phyloP scores from a whole-genome alignment of 768 basidiomycete genomes.

The Kockovaella imperatae region DNA sequence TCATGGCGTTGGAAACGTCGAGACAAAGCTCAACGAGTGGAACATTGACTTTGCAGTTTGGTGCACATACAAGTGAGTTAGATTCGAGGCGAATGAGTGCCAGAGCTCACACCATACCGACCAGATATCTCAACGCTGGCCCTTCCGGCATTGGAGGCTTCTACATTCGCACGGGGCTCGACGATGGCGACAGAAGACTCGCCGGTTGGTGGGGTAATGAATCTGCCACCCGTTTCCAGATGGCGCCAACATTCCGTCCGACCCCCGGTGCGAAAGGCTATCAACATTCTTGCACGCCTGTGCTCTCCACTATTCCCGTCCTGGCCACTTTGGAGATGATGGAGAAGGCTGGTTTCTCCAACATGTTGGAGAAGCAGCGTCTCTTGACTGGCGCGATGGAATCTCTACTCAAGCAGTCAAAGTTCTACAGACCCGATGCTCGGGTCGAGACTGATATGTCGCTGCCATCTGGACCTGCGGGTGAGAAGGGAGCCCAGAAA shows the following conservation, averaged over 20 bases:
- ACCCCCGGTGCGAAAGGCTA: slow-evolving; percentile 87
- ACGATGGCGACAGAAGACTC: slow-evolving; percentile 31
- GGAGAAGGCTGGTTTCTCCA: slow-evolving; percentile 68
- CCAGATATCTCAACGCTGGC: slow-evolving; percentile 78
- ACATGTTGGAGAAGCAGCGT: slow-evolving; percentile 61
- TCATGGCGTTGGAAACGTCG: slow-evolving; percentile 90
- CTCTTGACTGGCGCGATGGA: slow-evolving; percentile 67
- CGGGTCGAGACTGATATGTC: slow-evolving; percentile 22
- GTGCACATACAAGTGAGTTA: slow-evolving; percentile 77
- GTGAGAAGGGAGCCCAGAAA: slow-evolving; percentile 30
- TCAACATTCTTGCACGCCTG: slow-evolving; percentile 90
- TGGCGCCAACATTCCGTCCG: slow-evolving; percentile 75
- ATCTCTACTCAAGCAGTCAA: slow-evolving; percentile 54
- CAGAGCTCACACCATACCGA: not conserved
- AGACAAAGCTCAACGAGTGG: slow-evolving; percentile 83
- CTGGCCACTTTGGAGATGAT: slow-evolving; percentile 76
- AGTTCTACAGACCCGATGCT: slow-evolving; percentile 54
- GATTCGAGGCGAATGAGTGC: slow-evolving; percentile 37
- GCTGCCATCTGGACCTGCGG: slow-evolving; percentile 14
- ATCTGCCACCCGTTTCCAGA: slow-evolving; percentile 73
- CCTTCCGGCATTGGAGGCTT: slow-evolving; percentile 96
- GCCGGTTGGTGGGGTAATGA: slow-evolving; percentile 99
- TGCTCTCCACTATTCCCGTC: slow-evolving; percentile 68
- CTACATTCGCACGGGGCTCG: slow-evolving; percentile 46
- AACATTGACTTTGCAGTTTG: slow-evolving; percentile 93